These are phyloP conservation scores for Nidula microcarpa DNA, from an alignment of 768 basidiomycete species.

Conservation along the genomic window DNA sequence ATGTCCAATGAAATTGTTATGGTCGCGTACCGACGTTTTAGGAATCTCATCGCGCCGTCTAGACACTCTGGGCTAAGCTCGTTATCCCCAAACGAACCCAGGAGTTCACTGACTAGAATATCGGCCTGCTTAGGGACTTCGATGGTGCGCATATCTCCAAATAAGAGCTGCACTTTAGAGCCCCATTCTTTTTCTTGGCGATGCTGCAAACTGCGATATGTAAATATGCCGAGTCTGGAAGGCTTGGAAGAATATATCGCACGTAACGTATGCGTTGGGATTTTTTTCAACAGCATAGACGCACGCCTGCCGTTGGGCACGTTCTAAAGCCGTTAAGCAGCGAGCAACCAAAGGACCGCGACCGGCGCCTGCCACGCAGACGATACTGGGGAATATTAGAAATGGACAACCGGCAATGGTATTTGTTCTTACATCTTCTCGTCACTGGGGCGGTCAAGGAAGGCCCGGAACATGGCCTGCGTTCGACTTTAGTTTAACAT, in stretches of 20 bases:
- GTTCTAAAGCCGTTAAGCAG: constrained; percentile 71
- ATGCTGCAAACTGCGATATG: constrained; percentile 68
- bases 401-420: constrained; percentile 1
- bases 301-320: constrained; percentile 55
- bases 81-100: constrained; percentile 98
- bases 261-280: constrained; percentile 94
- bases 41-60: constrained; percentile 90
- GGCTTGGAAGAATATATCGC: constrained; percentile 26
- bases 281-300: constrained; percentile 97
- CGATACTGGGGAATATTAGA: constrained; percentile 46
- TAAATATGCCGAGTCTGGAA: no score
- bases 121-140: constrained; percentile 85
- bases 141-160: constrained; percentile 90
- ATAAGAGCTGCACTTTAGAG: constrained; percentile 72
- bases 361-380: constrained; percentile 94
- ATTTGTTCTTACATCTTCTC: constrained; percentile 55
- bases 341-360: constrained; percentile 90
- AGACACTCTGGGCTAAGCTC: constrained; percentile 98
- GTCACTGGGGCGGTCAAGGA: constrained; percentile 64
- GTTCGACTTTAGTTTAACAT: neutral
- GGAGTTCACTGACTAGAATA: constrained; percentile 90
- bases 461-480: constrained; percentile 78
- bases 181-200: constrained; percentile 83
- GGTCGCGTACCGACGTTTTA: constrained; percentile 66
- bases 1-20: neutral